Evolutionary conservation across 345 rosid species (phyloP).

Genomic region (Brassica carinata): DNA sequence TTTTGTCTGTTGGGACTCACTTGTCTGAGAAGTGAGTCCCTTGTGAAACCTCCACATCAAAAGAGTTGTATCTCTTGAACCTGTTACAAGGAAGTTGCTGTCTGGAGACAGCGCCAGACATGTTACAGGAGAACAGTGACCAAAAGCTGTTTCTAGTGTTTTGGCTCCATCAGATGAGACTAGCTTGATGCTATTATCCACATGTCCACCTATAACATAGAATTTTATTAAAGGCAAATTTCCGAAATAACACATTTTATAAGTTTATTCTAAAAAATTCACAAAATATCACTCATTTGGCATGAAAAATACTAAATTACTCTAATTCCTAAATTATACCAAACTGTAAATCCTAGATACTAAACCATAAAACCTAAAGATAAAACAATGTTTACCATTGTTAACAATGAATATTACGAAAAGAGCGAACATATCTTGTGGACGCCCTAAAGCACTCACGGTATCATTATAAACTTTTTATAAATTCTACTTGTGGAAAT

Average conservation of each 20-base stretch:
- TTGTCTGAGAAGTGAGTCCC: slow-evolving; percentile 49
- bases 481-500: too few relatives aligned
- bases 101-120: slow-evolving; percentile 88
- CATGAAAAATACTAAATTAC: background rate
- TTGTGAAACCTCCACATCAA: slow-evolving; percentile 84
- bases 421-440: too few relatives aligned
- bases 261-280: background rate
- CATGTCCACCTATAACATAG: slow-evolving; percentile 70
- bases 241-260: background rate
- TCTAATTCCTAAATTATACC: too few relatives aligned
- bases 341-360: too few relatives aligned
- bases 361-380: too few relatives aligned
- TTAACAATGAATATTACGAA: too few relatives aligned
- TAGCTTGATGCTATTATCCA: slow-evolving; percentile 83
- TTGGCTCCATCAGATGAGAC: slow-evolving; percentile 85
- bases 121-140: slow-evolving; percentile 96
- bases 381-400: too few relatives aligned
- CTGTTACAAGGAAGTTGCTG: slow-evolving; percentile 82
- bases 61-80: slow-evolving; percentile 87
- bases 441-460: too few relatives aligned
- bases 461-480: too few relatives aligned
- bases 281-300: background rate
- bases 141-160: slow-evolving; percentile 78
- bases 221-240: background rate
- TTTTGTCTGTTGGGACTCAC: slow-evolving; percentile 52